Percentiles rank a stretch among this genome's conserved stretches.
Conservation (phyloP, 2,329 filamentous ascomycete genomes). For the Phyllachora maydis region DNA sequence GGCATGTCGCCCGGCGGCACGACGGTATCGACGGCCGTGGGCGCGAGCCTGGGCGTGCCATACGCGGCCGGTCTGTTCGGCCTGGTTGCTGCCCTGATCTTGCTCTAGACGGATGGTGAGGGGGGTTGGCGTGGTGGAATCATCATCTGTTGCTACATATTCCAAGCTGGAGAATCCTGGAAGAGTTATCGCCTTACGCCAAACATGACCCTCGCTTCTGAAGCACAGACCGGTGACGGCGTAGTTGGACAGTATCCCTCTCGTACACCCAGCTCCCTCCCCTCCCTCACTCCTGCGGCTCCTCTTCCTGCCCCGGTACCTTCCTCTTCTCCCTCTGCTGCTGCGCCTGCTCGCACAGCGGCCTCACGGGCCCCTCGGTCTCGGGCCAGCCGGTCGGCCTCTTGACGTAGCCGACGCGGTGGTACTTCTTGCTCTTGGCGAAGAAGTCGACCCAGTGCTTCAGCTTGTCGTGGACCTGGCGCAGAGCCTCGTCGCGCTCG, state of each 20-base stretch:
- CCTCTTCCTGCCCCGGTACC: constrained; percentile 33
- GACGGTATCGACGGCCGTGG: constrained; percentile 6
- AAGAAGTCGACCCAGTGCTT: constrained; percentile 77
- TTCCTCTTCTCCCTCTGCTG: constrained; percentile 33
- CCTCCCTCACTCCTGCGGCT: too few species aligned
- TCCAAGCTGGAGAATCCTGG: too few species aligned
- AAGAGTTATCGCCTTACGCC: too few species aligned
- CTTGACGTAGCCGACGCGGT: constrained; percentile 55
- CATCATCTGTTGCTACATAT: too few species aligned
- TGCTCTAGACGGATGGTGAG: constrained; percentile 19
- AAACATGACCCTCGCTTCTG: too few species aligned
- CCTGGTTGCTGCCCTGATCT: constrained; percentile 17
- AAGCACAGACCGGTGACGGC: too few species aligned
- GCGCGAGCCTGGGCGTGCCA: constrained; percentile 14
- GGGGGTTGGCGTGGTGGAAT: too few species aligned
- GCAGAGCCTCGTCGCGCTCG: constrained; percentile 44
- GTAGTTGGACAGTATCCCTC: too few species aligned
- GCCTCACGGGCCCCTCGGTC: constrained; percentile 34
- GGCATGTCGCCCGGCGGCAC: constrained; percentile 7
- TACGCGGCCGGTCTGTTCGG: constrained; percentile 19
- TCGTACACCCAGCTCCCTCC: too few species aligned
- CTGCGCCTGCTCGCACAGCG: constrained; percentile 51
- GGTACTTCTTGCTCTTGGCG: constrained; percentile 58
- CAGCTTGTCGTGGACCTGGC: constrained; percentile 45
- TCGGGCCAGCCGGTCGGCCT: constrained; percentile 39